Evolutionary conservation across 1,284 basidiomycete genomes (phyloP).

Genomic region (Fomitopsis pinicola): DNA sequence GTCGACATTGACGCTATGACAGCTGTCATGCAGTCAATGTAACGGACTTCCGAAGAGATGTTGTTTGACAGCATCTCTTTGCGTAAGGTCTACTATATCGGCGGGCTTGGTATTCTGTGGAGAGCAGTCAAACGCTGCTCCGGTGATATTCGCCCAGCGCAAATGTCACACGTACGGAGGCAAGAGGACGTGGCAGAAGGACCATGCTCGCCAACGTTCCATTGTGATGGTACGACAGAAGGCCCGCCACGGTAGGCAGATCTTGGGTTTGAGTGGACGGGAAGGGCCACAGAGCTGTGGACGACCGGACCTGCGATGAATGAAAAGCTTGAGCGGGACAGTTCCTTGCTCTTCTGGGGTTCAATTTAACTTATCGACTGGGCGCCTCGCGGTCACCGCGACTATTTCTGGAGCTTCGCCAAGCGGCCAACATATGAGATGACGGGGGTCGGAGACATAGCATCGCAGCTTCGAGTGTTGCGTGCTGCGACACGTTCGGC

Average conservation of each 20-base stretch:
- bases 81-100: neutral
- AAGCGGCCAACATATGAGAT: neutral
- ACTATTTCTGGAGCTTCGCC: neutral
- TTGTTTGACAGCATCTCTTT: neutral
- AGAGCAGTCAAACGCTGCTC: neutral
- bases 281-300: neutral
- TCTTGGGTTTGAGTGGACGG: neutral
- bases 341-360: neutral
- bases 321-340: neutral
- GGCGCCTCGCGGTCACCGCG: neutral
- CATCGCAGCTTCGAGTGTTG: neutral
- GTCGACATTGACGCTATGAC: neutral
- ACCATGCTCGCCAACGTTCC: neutral
- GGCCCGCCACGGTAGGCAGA: neutral
- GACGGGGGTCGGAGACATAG: neutral
- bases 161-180: neutral
- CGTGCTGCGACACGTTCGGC: neutral
- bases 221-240: neutral
- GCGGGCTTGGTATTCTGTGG: neutral
- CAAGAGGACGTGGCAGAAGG: neutral
- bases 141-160: neutral
- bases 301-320: neutral
- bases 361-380: slow-evolving; percentile 1
- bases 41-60: neutral
- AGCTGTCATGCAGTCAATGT: neutral